Evolutionary conservation across 1,284 basidiomycete species (phyloP).

Genomic region (Boletellus deceptivus): DNA sequence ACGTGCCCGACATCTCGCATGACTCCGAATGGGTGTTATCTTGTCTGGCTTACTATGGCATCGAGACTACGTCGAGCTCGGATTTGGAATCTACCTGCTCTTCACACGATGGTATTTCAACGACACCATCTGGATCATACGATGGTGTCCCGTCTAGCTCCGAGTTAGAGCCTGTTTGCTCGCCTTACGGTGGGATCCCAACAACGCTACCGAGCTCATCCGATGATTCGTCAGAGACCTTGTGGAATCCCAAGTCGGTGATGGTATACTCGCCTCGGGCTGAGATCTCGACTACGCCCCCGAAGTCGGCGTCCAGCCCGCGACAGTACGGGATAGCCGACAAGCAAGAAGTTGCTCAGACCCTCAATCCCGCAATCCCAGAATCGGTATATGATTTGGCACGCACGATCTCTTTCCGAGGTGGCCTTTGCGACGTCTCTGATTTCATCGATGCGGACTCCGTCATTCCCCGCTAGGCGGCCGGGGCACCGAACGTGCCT

Average conservation of each 20-base stretch:
- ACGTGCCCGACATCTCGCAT: background rate
- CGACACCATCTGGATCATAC: background rate
- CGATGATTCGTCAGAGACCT: background rate
- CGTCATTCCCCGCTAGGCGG: background rate
- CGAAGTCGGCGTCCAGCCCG: background rate
- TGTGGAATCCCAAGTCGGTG: background rate
- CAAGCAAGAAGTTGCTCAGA: constrained; percentile 2
- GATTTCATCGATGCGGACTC: background rate
- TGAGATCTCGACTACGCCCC: background rate
- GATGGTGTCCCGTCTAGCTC: background rate
- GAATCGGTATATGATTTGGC: background rate
- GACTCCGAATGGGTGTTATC: background rate
- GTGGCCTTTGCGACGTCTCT: background rate
- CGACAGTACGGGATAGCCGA: constrained; percentile 16
- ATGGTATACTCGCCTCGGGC: background rate
- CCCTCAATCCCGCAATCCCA: background rate
- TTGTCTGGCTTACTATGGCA: background rate
- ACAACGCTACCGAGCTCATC: background rate
- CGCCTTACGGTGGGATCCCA: constrained; percentile 2
- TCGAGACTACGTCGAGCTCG: background rate
- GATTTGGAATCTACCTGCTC: background rate
- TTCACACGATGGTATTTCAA: constrained; percentile 1
- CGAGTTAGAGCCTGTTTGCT: background rate
- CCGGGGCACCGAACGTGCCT: no score
- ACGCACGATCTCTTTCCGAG: background rate